A percentile compares a stretch with the other conserved stretches of the same genome.
These are phyloP conservation scores for Zalaria sp. DNA, from an alignment of 2,329 filamentous ascomycete species.

Conservation along the genomic window DNA sequence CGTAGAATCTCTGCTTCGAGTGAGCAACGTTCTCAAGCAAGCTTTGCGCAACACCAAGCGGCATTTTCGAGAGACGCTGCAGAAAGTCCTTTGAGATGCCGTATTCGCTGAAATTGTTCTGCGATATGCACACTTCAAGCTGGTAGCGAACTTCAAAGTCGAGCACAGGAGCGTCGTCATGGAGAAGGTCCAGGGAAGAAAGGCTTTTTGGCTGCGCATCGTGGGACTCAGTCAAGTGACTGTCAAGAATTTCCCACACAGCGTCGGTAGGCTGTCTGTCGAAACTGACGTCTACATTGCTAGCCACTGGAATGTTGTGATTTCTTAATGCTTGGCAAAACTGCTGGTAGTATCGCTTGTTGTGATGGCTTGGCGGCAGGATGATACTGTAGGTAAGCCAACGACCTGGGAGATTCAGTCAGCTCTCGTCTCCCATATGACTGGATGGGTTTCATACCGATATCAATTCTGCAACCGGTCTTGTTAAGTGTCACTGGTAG, in stretches of 20 bases:
- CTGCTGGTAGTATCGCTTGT: conserved; percentile 8
- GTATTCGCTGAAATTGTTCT: conserved; percentile 61
- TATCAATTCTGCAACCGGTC: conserved; percentile 4
- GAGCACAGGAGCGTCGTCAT: conserved; percentile 15
- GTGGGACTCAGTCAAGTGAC: not conserved
- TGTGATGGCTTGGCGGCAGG: not conserved
- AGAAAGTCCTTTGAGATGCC: conserved; percentile 57
- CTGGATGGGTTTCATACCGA: not conserved
- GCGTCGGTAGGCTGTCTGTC: conserved; percentile 5
- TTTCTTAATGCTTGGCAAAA: conserved; percentile 45
- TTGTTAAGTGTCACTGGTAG: conserved; percentile 3
- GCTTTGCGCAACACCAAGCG: conserved; percentile 34
- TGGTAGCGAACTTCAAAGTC: conserved; percentile 70
- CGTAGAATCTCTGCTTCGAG: conserved; percentile 43
- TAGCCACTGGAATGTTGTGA: conserved; percentile 51
- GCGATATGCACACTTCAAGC: conserved; percentile 84
- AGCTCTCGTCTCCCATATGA: not conserved
- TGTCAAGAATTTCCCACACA: not conserved
- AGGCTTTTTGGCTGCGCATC: no score
- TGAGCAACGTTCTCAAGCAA: conserved; percentile 64
- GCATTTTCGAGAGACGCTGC: conserved; percentile 39
- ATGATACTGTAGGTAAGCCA: conserved; percentile 43
- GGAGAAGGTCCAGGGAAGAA: conserved; percentile 7
- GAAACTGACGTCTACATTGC: conserved; percentile 29
- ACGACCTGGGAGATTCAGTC: conserved; percentile 24